A percentile compares a stretch with the other conserved stretches of the same genome.
Evolutionary conservation across 345 rosid genomes (phyloP).

Genomic region (Eucalyptus cloeziana): DNA sequence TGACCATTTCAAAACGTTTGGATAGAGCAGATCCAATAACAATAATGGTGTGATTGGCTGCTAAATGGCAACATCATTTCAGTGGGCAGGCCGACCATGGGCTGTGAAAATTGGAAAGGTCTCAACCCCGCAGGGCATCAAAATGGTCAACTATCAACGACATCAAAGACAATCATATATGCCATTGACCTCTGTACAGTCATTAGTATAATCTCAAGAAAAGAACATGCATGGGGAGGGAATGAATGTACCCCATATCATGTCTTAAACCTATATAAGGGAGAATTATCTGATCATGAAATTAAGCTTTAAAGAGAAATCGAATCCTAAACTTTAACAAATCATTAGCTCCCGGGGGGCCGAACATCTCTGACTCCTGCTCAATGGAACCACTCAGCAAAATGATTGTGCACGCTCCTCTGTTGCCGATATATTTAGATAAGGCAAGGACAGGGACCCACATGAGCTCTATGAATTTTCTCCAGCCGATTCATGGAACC

Average conservation of each 20-base stretch:
- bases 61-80: neutral
- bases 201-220: neutral
- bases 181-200: neutral
- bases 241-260: neutral
- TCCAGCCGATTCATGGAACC: neutral
- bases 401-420: neutral
- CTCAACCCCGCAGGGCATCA: neutral
- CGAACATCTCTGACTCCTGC: neutral
- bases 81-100: neutral
- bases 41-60: neutral
- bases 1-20: neutral
- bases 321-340: neutral
- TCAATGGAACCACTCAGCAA: neutral
- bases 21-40: neutral
- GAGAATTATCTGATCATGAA: neutral
- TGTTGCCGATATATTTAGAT: neutral
- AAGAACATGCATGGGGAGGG: neutral
- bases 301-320: neutral
- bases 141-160: neutral
- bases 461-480: neutral
- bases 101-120: neutral
- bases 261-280: neutral
- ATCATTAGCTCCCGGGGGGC: neutral
- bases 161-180: neutral
- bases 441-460: neutral